Base-by-base conservation (phyloP, 441 rosid genomes). In the Jatropha multifida region DNA sequence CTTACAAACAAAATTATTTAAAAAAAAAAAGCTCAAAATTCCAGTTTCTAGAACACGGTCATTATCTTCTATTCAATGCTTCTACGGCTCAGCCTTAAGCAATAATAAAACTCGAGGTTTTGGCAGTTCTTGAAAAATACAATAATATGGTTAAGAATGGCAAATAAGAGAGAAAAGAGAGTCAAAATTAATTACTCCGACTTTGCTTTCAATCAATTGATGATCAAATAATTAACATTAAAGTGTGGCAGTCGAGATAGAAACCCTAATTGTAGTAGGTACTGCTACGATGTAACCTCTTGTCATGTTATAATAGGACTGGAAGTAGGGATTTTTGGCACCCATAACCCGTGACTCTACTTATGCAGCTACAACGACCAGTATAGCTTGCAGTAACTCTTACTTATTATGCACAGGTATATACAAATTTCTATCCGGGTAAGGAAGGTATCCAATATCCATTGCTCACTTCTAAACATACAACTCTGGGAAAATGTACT, bases 291-390 rank as follows among this genome's bases (percentile, higher is more conserved):
- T 59, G 65, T 23, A n/a, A 54, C 52, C 20, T 59, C 0, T 41
- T 71, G 54, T 42, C 7, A 27, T 18, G 3, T 52, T 54, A 12
- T 15, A 11, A 32, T 17, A n/a, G 18, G 23, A 18, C 4, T 37
- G 13, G 49, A 73, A n/a, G 20, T 12, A 60, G 56, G 61, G 69
- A 49, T 32, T 63, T 27, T 73, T 48, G 46, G 18, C 44, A 44
- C 67, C 44, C 17, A 10, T 18, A 61, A 27, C 60, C 68, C 60
- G 46, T 72, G 66, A 72, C 65, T 60, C 15, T 26, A 1, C 23
- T 69, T 67, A 20, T 65, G 32, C 23, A n/a, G 32, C 32, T 7
- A 12, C 26, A 11, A 26, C 5, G 2, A 3, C 11, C 13, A 8
- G 1, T 7, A 0, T 1, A 7, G 20, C 48, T 3, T 38, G 49